These are phyloP conservation scores for Cyberlindnera americana DNA, from an alignment of 805 yeast species.

Conservation along the genomic window DNA sequence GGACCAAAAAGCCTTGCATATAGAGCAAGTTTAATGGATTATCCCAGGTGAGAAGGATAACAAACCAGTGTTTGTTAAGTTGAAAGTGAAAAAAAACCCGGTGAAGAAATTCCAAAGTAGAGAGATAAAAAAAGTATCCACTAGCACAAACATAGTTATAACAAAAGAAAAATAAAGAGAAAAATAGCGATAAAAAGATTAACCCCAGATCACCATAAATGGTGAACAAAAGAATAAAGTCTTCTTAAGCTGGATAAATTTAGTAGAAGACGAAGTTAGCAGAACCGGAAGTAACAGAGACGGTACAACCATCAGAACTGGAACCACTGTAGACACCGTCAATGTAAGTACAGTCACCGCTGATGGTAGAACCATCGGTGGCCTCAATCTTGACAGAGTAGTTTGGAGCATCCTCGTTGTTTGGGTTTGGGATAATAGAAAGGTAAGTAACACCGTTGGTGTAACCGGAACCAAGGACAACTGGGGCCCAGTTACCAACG, in stretches of 20 bases:
- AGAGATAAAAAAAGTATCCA: neutral
- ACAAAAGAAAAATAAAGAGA: neutral
- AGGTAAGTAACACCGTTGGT: constrained; percentile 66
- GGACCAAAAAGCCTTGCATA: neutral
- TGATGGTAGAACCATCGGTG: constrained; percentile 52
- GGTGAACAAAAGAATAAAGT: neutral
- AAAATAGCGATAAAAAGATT: neutral
- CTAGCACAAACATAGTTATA: too few species aligned
- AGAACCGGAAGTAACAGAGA: constrained; percentile 54
- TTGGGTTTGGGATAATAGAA: constrained; percentile 93
- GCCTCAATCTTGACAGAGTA: constrained; percentile 75
- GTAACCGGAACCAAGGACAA: constrained; percentile 90
- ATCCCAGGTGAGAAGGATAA: neutral
- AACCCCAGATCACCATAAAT: neutral
- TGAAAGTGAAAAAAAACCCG: constrained; percentile 1
- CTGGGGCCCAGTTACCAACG: constrained; percentile 98
- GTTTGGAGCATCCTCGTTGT: constrained; percentile 66
- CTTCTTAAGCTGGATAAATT: neutral
- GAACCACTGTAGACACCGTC: constrained; percentile 69
- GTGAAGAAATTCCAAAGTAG: neutral
- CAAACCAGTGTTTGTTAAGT: neutral
- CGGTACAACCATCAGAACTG: constrained; percentile 78
- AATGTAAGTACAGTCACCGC: constrained; percentile 76
- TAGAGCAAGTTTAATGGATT: neutral
- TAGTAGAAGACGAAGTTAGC: constrained; percentile 59